Evolutionary conservation across 768 basidiomycete species (phyloP), one percentile per base, ranked within the genome.

Genomic region (Hemileccinum rubropunctum): DNA sequence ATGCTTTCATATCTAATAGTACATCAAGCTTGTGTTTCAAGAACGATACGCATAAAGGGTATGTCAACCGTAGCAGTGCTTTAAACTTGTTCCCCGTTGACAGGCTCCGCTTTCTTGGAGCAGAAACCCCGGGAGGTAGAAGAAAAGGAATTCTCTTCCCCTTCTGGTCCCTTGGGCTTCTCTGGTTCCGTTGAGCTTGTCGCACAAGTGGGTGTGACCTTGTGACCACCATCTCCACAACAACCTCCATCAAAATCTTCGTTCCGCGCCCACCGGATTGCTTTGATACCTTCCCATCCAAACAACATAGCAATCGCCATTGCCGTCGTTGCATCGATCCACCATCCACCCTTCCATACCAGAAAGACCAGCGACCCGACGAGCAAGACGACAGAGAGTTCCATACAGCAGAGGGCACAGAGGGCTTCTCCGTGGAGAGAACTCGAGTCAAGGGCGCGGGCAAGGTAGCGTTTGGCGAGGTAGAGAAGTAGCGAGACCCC

Each of bases 271-370:
- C 74, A 75, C 41, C 63, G 57, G 12, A 73, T 46, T 73, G 76
- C 72, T 53, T 76, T 75, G 35, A 60, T 14, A 1, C 75, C 76
- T 42, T 77, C 76, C 72, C 74, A 72, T 10, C 68, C 73, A 47
- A 77, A 77, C 40, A 77, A 54, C 8, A 74, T 3, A 3, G 67
- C 69, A 28, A 77, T 63, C 11, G 69, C 45, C 21, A 77, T 65
- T 1, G 74, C 65, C 11, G 76, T 76, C n/a, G 68, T 70, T 17
- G 71, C 58, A 48, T 77, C 77, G 12, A 76, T 60, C 76, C 77
- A 77, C 77, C 76, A 77, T 0, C 75, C 77, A n/a, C 72, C 69
- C 6, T 58, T 50, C 76, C 76, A 75, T 4, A 70, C 53, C 7
- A 68, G 58, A 38, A 63, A 76, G 26, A 76, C 63, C 42, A 75